Conservation (phyloP, 2,329 filamentous ascomycete species). For the Claviceps spartinae region DNA sequence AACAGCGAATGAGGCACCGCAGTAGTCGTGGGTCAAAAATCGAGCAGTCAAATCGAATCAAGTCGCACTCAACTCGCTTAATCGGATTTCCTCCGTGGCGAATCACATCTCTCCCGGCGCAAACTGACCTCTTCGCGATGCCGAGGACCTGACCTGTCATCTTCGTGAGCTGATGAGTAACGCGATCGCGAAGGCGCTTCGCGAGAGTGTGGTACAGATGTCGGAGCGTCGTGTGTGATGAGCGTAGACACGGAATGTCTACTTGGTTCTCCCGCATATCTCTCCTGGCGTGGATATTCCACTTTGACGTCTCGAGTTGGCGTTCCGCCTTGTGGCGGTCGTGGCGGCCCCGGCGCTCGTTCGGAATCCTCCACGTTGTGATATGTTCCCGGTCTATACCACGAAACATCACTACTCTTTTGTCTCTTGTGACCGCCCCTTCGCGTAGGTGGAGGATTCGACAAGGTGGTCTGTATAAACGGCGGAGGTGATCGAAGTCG, state of each 20-base stretch:
- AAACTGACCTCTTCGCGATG: constrained; percentile 5
- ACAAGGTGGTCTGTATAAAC: constrained; percentile 15
- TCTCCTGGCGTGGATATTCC: constrained; percentile 11
- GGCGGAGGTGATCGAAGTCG: constrained; percentile 21
- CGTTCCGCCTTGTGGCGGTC: constrained; percentile 1
- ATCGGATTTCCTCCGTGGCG: constrained; percentile 4
- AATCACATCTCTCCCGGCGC: constrained; percentile 5
- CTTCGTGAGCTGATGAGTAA: constrained; percentile 2
- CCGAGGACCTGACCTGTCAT: not conserved
- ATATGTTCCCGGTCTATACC: constrained; percentile 17
- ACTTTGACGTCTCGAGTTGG: constrained; percentile 8
- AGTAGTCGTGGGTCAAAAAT: no score
- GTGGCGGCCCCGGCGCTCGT: constrained; percentile 6
- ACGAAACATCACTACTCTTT: constrained; percentile 22
- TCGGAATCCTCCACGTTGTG: constrained; percentile 11
- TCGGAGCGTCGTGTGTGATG: constrained; percentile 11
- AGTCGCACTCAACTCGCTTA: not conserved
- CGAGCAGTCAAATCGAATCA: not conserved
- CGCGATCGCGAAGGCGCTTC: constrained; percentile 8
- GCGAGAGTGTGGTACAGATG: constrained; percentile 8
- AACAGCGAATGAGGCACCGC: no score
- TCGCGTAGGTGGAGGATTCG: constrained; percentile 14
- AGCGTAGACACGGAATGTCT: constrained; percentile 23
- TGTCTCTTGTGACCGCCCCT: constrained; percentile 21
- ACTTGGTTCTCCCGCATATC: constrained; percentile 16